Base-by-base conservation (phyloP, 2,329 filamentous ascomycete species). In the Aspergillus hortae region DNA sequence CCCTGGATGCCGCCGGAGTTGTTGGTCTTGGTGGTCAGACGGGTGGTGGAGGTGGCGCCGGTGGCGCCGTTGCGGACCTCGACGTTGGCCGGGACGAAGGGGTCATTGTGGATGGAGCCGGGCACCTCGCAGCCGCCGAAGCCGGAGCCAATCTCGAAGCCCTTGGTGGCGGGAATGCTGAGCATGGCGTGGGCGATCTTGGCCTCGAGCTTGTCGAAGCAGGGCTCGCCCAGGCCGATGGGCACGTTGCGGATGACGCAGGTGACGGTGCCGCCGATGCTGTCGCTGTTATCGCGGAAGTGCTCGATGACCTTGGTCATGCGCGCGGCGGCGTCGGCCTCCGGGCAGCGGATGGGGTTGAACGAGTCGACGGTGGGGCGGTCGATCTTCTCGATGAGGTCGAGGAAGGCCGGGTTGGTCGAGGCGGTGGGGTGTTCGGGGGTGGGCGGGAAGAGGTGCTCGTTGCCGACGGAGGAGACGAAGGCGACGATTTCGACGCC, bases 1-100 rank as follows among this genome's bases (percentile, higher is more conserved):
- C 92, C 94, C 76, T 97, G 92, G 61, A 97, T 90, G 58, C 92
- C 94, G 11, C 92, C 92, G 2, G 88, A 92, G 78, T 96, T 91
- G 78, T 97, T 97, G 23, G 92, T 96, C 77, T 88, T 89, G 51
- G 92, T 96, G 7, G 85, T 87, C 48, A 96, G 81, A 56, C 79
- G 81, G 15, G 88, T 83, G 53, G 27, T 61, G 54, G 54, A 55
- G 44, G 52, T 48, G 43, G 44, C 57, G n/a, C 49, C 47, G 52
- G 30, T 27, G 52, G 35, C 36, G 40, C 56, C 58, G 17, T 52
- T 43, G 25, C 55, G 56, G 42, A 61, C 58, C 9, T 52, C 52
- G 9, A 57, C 59, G 40, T 56, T 54, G 12, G 83, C 77, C 51
- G 80, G 78, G 60, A 92, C 76, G 73, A 95, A 96, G 50, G 89